Conservation (phyloP, 2,329 filamentous ascomycete genomes). For the Aotearoamyces nothofagi region DNA sequence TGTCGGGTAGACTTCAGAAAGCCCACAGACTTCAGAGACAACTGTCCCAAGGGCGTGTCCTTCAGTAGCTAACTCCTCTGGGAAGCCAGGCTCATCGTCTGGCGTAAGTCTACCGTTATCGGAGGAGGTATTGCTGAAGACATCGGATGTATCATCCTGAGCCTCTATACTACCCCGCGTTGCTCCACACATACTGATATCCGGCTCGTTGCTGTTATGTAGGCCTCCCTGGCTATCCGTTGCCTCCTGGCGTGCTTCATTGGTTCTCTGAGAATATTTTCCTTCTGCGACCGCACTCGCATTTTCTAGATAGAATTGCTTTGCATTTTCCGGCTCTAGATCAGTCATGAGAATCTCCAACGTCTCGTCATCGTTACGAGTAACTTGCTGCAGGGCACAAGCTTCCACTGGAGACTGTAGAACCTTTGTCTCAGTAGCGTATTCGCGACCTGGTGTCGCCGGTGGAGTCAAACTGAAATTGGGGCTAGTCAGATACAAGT, state of each 20-base stretch:
- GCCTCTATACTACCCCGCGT: constrained; percentile 18
- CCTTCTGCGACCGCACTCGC: constrained; percentile 84
- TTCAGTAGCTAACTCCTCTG: constrained; percentile 73
- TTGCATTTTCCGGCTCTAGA: constrained; percentile 51
- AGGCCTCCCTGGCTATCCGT: constrained; percentile 44
- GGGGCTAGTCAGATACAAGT: constrained; percentile 88
- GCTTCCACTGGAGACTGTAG: constrained; percentile 16
- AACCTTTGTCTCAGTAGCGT: constrained; percentile 19
- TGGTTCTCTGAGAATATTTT: constrained; percentile 54
- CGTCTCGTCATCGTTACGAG: constrained; percentile 52
- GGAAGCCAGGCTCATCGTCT: constrained; percentile 41
- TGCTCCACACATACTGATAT: constrained; percentile 23
- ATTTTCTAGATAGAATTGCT: constrained; percentile 61
- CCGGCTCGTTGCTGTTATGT: constrained; percentile 28
- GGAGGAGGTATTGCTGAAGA: constrained; percentile 62
- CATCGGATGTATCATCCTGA: constrained; percentile 52
- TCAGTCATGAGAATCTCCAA: constrained; percentile 61
- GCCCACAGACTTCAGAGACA: constrained; percentile 77
- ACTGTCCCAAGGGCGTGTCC: constrained; percentile 87
- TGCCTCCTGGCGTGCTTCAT: constrained; percentile 44
- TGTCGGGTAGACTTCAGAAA: constrained; percentile 77
- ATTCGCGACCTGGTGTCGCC: constrained; percentile 49
- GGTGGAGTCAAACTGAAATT: constrained; percentile 69
- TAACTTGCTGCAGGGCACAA: constrained; percentile 15
- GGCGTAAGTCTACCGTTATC: constrained; percentile 43